Percentiles rank a stretch among this genome's conserved stretches.
These are phyloP conservation scores for Murraya koenigii DNA, from an alignment of 345 rosid species.

Conservation along the genomic window DNA sequence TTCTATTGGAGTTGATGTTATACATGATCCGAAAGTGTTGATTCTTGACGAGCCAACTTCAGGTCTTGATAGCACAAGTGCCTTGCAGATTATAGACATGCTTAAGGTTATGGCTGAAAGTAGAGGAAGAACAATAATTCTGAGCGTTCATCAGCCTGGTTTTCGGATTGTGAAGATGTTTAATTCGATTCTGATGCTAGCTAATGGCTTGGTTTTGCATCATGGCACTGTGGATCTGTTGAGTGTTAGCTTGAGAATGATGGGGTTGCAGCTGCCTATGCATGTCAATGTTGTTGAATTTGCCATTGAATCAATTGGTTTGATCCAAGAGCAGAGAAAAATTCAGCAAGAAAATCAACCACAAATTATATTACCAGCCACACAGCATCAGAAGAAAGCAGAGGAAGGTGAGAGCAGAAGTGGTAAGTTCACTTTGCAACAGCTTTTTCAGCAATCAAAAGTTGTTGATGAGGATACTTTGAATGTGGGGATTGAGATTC, in stretches of 20 bases:
- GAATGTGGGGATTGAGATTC: conserved; percentile 32
- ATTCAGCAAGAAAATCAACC: conserved; percentile 21
- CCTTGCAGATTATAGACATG: conserved; percentile 80
- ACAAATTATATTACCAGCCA: conserved; percentile 22
- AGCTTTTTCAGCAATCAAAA: conserved; percentile 80
- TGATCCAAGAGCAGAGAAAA: conserved; percentile 35
- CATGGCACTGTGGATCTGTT: conserved; percentile 82
- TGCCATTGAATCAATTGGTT: conserved; percentile 76
- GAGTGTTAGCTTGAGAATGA: conserved; percentile 35
- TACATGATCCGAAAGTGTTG: conserved; percentile 84
- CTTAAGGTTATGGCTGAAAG: conserved; percentile 89
- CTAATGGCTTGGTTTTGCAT: conserved; percentile 73
- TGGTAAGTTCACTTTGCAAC: conserved; percentile 71
- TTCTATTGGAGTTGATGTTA: conserved; percentile 88
- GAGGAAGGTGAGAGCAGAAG: conserved; percentile 41
- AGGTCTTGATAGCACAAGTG: conserved; percentile 88
- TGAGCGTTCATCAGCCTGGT: conserved; percentile 93
- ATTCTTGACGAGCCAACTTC: conserved; percentile 99
- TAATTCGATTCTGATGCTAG: conserved; percentile 71
- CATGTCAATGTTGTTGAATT: conserved; percentile 76
- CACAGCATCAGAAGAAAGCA: conserved; percentile 33
- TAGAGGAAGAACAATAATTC: conserved; percentile 62
- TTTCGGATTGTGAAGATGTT: conserved; percentile 85
- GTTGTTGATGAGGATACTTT: conserved; percentile 58
- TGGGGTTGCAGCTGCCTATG: conserved; percentile 63